Evolutionary conservation across 208 protist species (phyloP).

Genomic region (Trypanosoma vivax): DNA sequence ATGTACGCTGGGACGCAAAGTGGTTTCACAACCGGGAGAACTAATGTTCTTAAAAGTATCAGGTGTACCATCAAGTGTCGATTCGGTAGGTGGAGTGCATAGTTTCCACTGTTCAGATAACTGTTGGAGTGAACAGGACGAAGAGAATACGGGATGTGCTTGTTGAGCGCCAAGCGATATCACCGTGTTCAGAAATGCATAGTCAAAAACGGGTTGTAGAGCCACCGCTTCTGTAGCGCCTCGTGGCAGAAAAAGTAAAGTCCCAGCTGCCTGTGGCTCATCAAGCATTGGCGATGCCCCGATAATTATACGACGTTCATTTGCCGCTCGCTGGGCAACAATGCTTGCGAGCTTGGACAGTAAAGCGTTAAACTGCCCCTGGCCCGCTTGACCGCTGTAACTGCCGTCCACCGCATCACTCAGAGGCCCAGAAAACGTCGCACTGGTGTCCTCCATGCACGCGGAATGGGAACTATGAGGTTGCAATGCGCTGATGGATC

Average conservation of each 20-base stretch:
- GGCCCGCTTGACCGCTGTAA: neutral
- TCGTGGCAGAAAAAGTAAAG: slow-evolving; percentile 18
- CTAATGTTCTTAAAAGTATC: too few species aligned
- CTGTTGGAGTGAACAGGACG: neutral
- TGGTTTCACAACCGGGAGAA: too few species aligned
- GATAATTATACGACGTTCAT: slow-evolving; percentile 4
- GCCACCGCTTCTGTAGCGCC: slow-evolving; percentile 11
- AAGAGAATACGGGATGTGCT: neutral
- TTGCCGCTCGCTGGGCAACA: neutral
- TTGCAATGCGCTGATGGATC: too few species aligned
- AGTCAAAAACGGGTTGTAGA: slow-evolving; percentile 11
- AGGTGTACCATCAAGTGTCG: too few species aligned
- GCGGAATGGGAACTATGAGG: too few species aligned
- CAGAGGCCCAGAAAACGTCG: neutral
- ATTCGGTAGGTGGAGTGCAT: neutral
- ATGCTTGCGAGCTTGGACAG: slow-evolving; percentile 10
- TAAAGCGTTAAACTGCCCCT: slow-evolving; percentile 8
- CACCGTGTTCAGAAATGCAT: slow-evolving; percentile 1
- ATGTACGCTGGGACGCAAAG: too few species aligned
- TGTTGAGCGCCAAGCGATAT: neutral
- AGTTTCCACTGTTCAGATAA: neutral
- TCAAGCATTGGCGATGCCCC: slow-evolving; percentile 13
- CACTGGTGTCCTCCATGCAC: neutral
- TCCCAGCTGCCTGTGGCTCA: slow-evolving; percentile 6
- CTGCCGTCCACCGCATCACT: neutral